Base-by-base conservation (phyloP, 495 filamentous ascomycete species). In the Lasiosphaeria ovina region DNA sequence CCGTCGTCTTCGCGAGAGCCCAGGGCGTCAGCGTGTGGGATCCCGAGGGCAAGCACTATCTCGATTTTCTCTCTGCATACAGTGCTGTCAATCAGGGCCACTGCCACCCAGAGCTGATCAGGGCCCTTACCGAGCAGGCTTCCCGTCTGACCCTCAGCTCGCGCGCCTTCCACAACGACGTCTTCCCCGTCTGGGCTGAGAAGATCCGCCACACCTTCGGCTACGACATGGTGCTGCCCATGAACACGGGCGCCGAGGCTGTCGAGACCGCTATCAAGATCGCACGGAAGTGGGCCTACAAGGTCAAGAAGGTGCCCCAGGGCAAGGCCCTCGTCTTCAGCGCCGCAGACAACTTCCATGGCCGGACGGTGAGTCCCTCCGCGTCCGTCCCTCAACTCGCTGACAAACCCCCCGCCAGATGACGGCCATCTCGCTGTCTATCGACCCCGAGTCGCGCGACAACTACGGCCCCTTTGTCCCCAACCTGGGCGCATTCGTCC, bases 181-280 rank as follows among this genome's bases (percentile, higher is more conserved):
- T 99, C 40, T 98, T 99, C 79, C 94, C 94, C 45, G 85, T 88
- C 53, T 99, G 97, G 79, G 93, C 94, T 47, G 85, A 97, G 75
- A 95, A 92, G 74, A 89, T 97, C 55, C 93, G 90, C 63, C 71
- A 84, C 55, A 74, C 80, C 66, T 97, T 97, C 70, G 93, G 91
- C 50, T 99, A 93, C 74, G 95, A 98, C 72, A 99, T 98, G 94
- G 93, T 97, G 32, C 76, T 99, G 76, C 94, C 94, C 51, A 98
- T 99, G 94, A 98, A 98, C 78, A 99, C 94, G 8, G 94, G 94
- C 51, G 94, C 93, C 35, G 94, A 99, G 78, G 94, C 94, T n/a
- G 94, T 98, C 50, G 94, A 99, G 83, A 98, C 95, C 1, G 92
- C 86, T 32, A 87, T 99, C 72, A 99, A 99, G 82, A 87, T 99